These are phyloP conservation scores for Leptographium procerum DNA, from an alignment of 2,329 filamentous ascomycete species.

Conservation along the genomic window DNA sequence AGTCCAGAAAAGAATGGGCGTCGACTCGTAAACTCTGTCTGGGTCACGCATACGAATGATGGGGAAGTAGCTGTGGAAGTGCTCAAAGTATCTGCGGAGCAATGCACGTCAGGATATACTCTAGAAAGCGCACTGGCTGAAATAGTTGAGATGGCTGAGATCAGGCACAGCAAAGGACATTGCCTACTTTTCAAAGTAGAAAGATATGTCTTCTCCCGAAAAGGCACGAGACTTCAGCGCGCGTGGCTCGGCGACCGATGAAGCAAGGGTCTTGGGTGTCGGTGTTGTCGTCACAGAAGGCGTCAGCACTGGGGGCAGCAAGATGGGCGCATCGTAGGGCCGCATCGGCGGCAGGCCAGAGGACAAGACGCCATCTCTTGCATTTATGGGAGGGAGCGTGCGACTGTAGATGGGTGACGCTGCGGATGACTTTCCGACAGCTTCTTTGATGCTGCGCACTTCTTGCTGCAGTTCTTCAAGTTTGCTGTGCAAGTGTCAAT, in stretches of 20 bases:
- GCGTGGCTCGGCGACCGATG: slow-evolving; percentile 23
- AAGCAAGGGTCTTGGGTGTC: slow-evolving; percentile 10
- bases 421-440: slow-evolving; percentile 24
- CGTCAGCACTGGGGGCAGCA: slow-evolving; percentile 11
- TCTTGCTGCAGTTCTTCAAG: slow-evolving; percentile 43
- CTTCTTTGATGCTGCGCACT: slow-evolving; percentile 42
- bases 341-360: slow-evolving; percentile 11
- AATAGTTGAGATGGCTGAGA: too few relatives aligned
- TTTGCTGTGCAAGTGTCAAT: slow-evolving; percentile 29
- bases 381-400: slow-evolving; percentile 11
- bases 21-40: slow-evolving; percentile 36
- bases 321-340: slow-evolving; percentile 9
- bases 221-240: slow-evolving; percentile 36
- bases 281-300: slow-evolving; percentile 11
- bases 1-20: slow-evolving; percentile 42
- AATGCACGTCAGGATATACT: neutral
- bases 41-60: slow-evolving; percentile 37
- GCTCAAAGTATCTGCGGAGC: slow-evolving; percentile 34
- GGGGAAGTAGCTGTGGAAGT: slow-evolving; percentile 41
- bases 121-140: too few relatives aligned
- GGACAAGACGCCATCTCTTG: slow-evolving; percentile 11
- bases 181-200: slow-evolving; percentile 40
- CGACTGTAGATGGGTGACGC: slow-evolving; percentile 11
- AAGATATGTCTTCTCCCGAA: slow-evolving; percentile 41
- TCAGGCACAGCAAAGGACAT: neutral